A percentile compares a stretch with the other conserved stretches of the same genome.
Conservation (phyloP, 83 land plant genomes). For the Larix sibirica region DNA sequence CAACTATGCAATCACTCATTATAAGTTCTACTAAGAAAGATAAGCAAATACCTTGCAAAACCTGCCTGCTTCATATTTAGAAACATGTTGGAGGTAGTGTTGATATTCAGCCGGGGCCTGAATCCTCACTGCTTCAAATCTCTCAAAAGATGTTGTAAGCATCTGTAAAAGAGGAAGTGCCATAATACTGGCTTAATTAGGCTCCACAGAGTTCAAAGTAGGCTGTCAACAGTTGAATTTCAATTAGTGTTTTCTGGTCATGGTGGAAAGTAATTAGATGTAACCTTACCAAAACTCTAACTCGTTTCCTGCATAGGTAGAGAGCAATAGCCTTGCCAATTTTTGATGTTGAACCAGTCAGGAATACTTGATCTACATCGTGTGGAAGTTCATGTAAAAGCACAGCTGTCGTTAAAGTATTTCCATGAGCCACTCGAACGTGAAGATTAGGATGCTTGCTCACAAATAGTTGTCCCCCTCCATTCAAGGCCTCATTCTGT, state of each 20-base stretch:
- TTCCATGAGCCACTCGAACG: constrained; percentile 42
- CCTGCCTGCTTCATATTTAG: constrained; percentile 43
- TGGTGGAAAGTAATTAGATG: not conserved
- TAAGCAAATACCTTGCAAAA: constrained; percentile 27
- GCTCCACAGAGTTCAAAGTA: not conserved
- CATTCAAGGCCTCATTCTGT: constrained; percentile 52
- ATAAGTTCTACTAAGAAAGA: no score
- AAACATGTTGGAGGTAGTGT: constrained; percentile 31
- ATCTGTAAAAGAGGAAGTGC: constrained; percentile 26
- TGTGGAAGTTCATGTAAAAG: constrained; percentile 30
- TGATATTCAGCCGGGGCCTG: constrained; percentile 29
- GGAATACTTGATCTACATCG: constrained; percentile 29
- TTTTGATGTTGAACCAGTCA: constrained; percentile 46
- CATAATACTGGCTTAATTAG: no score
- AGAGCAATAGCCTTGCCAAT: constrained; percentile 47
- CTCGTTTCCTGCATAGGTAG: constrained; percentile 37
- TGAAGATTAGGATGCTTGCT: constrained; percentile 28
- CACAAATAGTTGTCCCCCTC: constrained; percentile 45
- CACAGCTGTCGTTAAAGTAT: constrained; percentile 45
- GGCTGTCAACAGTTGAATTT: not conserved
- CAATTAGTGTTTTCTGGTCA: not conserved
- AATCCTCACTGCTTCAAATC: constrained; percentile 24
- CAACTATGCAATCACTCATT: no score
- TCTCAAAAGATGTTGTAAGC: constrained; percentile 37
- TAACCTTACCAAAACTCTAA: constrained; percentile 40